Base-by-base conservation (phyloP, 805 yeast species). In the Nakazawaea ambrosiae region DNA sequence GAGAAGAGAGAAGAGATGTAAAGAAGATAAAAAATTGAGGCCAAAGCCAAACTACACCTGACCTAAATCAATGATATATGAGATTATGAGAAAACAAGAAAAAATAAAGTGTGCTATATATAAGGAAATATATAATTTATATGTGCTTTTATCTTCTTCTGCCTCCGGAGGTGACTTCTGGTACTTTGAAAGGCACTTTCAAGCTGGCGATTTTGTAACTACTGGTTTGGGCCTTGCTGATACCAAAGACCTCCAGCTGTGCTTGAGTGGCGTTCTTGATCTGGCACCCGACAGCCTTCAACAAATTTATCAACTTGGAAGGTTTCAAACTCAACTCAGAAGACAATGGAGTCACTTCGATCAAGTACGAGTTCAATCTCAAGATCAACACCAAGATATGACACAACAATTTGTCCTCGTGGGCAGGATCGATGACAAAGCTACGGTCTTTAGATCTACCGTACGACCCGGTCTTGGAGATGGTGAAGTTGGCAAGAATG, bases 141-240 rank as follows among this genome's bases (percentile, higher is more conserved):
- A 23, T 11, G 8, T 26, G 9, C 31, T 6, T 10, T 16, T 17
- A 28, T 22, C 42, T 38, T 44, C 59, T 68, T 54, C 73, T 66
- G 28, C 78, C 78, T 52, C 84, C 70, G 65, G 79, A 77, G 9
- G 79, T 72, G 70, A 84, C 70, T 49, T 83, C 90, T 6, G 98
- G 98, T 36, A 86, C 66, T 55, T 77, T 80, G 63, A 92, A 83
- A 27, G 98, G 98, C 23, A 88, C 95, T 56, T 74, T 79, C 58
- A 92, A 70, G 14, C 75, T 61, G 3, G 97, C 97, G 47, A 90
- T 67, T 59, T 87, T 86, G 60, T 82, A 81, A 27, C 76, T 68
- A 8, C 75, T 57, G 11, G 60, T 57, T 27, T 54, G 39, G 36
- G 70, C 59, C 58, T 73, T 80, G 34, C 82, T 74, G 42, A 82